These are phyloP conservation scores for Kitagawia praeruptora DNA, from an alignment of 129 eudicot species.

Conservation along the genomic window DNA sequence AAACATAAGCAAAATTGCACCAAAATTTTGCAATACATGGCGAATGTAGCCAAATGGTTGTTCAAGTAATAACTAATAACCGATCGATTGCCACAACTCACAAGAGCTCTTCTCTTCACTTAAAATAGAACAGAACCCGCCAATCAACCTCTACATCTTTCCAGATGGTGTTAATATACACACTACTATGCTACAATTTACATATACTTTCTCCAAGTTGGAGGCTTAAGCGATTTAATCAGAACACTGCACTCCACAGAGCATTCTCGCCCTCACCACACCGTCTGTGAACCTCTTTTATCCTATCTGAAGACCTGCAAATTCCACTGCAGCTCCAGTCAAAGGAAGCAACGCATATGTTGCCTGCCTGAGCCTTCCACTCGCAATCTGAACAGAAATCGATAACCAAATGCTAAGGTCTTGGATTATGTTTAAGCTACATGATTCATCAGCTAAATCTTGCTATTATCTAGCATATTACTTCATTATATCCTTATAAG, in stretches of 20 bases:
- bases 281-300: slow-evolving; percentile 58
- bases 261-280: slow-evolving; percentile 77
- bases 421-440: not conserved
- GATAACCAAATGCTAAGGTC: not conserved
- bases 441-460: not conserved
- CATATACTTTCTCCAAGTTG: not conserved
- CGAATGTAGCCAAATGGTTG: not conserved
- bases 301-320: slow-evolving; percentile 70
- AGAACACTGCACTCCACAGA: slow-evolving; percentile 56
- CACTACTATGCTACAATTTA: not conserved
- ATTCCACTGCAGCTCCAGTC: slow-evolving; percentile 92
- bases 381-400: slow-evolving; percentile 46
- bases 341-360: slow-evolving; percentile 74
- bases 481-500: not conserved
- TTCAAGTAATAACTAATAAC: not conserved
- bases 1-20: not conserved
- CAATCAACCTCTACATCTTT: slow-evolving; percentile 13
- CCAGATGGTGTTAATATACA: not conserved
- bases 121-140: slow-evolving; percentile 29
- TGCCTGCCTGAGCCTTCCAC: slow-evolving; percentile 76
- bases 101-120: slow-evolving; percentile 24
- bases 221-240: not conserved
- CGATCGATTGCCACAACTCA: slow-evolving; percentile 9
- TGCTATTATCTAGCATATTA: too few relatives aligned
- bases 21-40: not conserved